Evolutionary conservation across 768 basidiomycete species (phyloP), one percentile per base, ranked within the genome.

Genomic region (Kwoniella botswanensis): DNA sequence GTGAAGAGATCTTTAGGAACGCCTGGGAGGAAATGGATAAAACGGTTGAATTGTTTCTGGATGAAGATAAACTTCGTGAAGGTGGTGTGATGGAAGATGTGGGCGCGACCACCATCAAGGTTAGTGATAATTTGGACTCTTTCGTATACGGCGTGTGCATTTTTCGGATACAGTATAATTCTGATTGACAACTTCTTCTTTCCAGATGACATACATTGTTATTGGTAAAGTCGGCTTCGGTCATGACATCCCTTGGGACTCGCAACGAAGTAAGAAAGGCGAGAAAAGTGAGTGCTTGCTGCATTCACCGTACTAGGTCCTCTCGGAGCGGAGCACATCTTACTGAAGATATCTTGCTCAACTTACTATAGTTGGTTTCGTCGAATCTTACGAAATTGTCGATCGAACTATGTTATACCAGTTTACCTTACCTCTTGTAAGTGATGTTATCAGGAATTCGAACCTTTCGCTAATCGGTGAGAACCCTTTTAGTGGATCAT

Each of bases 361-460:
- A 21, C 26, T 18, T 29, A 22, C 18, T 46, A 12, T 21, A 77
- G 76, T 77, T 50, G 63, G 71, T 18, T 73, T 77, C 62, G 56
- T 41, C 26, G 76, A 77, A 44, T 65, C 76, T 13, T 42, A 75
- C 11, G 56, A 71, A n/a, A 26, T 67, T 35, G 68, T 77, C 41
- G 72, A 73, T 22, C 24, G 60, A 44, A 65, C 55, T 53, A 52
- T 77, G 41, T 46, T 73, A 17, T 52, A 68, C 5, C 71, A 75
- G 44, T 63, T 74, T n/a, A 22, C 72, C 21, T 29, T 72, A 22
- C 64, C 64, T 35, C 50, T 18, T 21, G 64, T 65, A 43, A 43
- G 64, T 65, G 21, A 26, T 26, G 26, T 26, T 26, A 26, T 3
- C 26, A 26, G 26, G 26, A 26, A 26, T 26, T 26, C 4, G 26